Conservation (phyloP, 2,329 filamentous ascomycete genomes). For the Leptographium lundbergii region DNA sequence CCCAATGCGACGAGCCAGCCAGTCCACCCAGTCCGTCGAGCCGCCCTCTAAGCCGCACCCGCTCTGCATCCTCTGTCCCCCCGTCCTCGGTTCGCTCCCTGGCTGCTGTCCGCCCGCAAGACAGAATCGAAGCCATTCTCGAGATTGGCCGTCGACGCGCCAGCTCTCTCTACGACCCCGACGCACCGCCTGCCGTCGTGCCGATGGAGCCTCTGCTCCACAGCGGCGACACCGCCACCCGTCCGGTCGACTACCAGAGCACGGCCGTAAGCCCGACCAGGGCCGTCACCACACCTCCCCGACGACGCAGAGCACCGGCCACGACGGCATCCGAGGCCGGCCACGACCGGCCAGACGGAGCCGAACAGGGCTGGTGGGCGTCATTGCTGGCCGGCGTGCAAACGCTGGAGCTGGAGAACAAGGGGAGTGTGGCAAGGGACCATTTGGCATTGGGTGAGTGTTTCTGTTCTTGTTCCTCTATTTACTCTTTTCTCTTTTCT, state of each 20-base stretch:
- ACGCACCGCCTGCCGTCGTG: neutral
- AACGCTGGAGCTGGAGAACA: constrained; percentile 70
- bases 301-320: neutral
- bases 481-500: neutral
- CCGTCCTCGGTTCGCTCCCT: too few species aligned
- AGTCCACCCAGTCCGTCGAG: neutral
- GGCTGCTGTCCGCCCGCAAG: constrained; percentile 8
- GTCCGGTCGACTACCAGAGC: neutral
- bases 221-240: neutral
- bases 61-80: too few species aligned
- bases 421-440: constrained; percentile 71
- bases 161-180: neutral
- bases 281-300: neutral
- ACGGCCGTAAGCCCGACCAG: neutral
- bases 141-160: constrained; percentile 10
- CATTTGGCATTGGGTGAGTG: constrained; percentile 61
- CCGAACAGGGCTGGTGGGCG: constrained; percentile 27
- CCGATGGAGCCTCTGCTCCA: neutral
- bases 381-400: constrained; percentile 33
- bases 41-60: too few species aligned
- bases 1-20: neutral
- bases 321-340: neutral
- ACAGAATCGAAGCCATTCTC: constrained; percentile 21
- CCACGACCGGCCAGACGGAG: neutral
- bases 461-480: neutral